A percentile compares a stretch with the other conserved stretches of the same genome.
Evolutionary conservation across 768 basidiomycete genomes (phyloP).

Genomic region (Lactifluus echinatus): DNA sequence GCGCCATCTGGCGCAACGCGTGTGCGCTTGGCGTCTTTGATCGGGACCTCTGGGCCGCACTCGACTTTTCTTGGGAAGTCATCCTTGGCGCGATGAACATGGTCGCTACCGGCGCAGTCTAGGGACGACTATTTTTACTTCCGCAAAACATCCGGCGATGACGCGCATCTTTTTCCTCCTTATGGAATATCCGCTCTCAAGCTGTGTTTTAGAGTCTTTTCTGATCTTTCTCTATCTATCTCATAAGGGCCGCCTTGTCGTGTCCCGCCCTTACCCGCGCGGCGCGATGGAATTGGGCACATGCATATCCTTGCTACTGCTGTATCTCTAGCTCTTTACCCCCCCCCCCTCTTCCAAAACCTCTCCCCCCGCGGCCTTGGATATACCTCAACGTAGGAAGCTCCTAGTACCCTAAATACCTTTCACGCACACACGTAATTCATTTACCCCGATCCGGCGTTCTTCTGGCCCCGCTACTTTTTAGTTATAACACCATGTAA

Average conservation of each 20-base stretch:
- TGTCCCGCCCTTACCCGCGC: slow-evolving; percentile 11
- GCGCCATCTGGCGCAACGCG: slow-evolving; percentile 66
- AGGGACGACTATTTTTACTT: slow-evolving; percentile 2
- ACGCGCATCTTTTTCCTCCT: background rate
- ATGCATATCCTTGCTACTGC: slow-evolving; percentile 7
- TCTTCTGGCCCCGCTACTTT: too few relatives aligned
- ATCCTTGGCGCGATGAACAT: slow-evolving; percentile 49
- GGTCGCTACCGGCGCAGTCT: slow-evolving; percentile 16
- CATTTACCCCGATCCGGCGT: background rate
- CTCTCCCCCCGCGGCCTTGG: background rate
- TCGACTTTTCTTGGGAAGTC: slow-evolving; percentile 62
- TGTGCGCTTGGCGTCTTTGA: slow-evolving; percentile 63
- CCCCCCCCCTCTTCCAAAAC: background rate
- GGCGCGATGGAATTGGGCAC: slow-evolving; percentile 13
- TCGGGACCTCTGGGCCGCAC: slow-evolving; percentile 52
- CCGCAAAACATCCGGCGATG: background rate
- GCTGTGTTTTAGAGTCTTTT: background rate
- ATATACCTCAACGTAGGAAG: slow-evolving; percentile 9
- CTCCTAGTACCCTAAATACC: slow-evolving; percentile 4
- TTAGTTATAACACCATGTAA: background rate
- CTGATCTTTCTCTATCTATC: background rate
- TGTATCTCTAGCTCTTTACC: slow-evolving; percentile 17
- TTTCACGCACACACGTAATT: slow-evolving; percentile 1
- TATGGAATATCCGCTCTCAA: background rate
- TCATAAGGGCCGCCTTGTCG: slow-evolving; percentile 12